phyloP scores from a whole-genome alignment of 768 basidiomycete genomes.

The Macrolepiota fuliginosa region DNA sequence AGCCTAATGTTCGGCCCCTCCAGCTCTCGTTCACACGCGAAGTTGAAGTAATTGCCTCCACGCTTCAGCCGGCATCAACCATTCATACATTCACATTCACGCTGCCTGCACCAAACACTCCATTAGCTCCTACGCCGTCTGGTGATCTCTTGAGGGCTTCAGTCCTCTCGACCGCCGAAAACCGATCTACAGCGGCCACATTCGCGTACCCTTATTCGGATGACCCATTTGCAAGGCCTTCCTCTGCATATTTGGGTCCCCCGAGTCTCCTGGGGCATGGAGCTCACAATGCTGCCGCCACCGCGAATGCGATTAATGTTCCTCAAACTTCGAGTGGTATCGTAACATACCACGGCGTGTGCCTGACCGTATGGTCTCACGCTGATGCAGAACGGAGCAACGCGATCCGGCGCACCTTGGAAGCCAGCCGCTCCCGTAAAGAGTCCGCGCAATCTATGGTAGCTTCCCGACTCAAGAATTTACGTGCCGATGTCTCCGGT shows the following conservation, averaged over 20 bases:
- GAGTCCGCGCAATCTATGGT: constrained; percentile 76
- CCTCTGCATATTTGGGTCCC: constrained; percentile 79
- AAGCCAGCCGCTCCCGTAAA: constrained; percentile 74
- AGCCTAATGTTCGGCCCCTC: constrained; percentile 1
- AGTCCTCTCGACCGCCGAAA: constrained; percentile 61
- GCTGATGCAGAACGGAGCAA: constrained; percentile 85
- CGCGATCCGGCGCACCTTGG: constrained; percentile 81
- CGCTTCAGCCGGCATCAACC: constrained; percentile 89
- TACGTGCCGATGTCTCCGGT: constrained; percentile 53
- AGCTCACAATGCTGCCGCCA: constrained; percentile 31
- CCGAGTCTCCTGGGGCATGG: constrained; percentile 58
- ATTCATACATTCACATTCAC: constrained; percentile 91
- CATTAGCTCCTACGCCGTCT: constrained; percentile 71
- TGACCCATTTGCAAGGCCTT: constrained; percentile 78
- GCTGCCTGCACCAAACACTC: constrained; percentile 72
- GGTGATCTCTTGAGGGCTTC: constrained; percentile 73
- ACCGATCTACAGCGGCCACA: constrained; percentile 66
- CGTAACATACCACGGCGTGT: constrained; percentile 85
- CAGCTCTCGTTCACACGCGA: constrained; percentile 91
- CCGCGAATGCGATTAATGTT: constrained; percentile 30
- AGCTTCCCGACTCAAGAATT: constrained; percentile 62
- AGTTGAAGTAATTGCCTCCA: constrained; percentile 93
- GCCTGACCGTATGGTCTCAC: constrained; percentile 94
- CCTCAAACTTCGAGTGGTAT: constrained; percentile 37
- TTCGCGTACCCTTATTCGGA: constrained; percentile 74